phyloP scores from a whole-genome alignment of 495 filamentous ascomycete genomes.

The Hypoxylon intermedium region DNA sequence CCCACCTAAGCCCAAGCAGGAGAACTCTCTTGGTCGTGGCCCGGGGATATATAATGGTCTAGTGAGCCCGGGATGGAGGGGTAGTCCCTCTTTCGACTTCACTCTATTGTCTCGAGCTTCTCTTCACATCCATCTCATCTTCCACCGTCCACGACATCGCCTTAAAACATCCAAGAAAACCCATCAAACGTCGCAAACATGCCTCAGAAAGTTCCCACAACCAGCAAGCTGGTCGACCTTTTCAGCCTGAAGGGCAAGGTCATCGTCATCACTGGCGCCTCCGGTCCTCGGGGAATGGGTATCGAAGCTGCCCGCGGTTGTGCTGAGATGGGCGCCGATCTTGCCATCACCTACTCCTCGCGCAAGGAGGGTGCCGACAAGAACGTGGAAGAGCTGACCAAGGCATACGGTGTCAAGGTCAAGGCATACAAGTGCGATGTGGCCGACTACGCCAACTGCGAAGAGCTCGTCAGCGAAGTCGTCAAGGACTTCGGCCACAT shows the following conservation, averaged over 20 bases:
- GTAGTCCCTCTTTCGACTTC: background rate
- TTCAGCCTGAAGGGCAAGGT: constrained; percentile 63
- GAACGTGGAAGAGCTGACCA: constrained; percentile 60
- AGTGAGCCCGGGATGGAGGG: background rate
- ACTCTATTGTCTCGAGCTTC: background rate
- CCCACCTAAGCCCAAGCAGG: background rate
- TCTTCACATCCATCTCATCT: background rate
- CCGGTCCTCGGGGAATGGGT: constrained; percentile 60
- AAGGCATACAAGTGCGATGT: constrained; percentile 72
- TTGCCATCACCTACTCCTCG: constrained; percentile 58
- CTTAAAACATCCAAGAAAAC: constrained; percentile 1
- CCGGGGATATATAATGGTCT: constrained; percentile 12
- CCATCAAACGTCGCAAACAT: constrained; percentile 25
- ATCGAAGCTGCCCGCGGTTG: constrained; percentile 55
- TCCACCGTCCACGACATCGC: background rate
- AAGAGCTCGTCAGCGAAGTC: constrained; percentile 61
- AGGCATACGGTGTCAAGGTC: constrained; percentile 62
- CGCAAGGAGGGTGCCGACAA: constrained; percentile 62
- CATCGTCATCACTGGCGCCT: constrained; percentile 60
- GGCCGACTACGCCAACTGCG: constrained; percentile 61
- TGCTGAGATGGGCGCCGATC: constrained; percentile 58
- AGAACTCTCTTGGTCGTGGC: background rate
- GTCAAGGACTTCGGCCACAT: constrained; percentile 63
- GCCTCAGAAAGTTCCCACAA: constrained; percentile 44
- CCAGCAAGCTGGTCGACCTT: constrained; percentile 47